Base-by-base conservation (phyloP, 169 alveolate species). In the Eimeria necatrix region DNA sequence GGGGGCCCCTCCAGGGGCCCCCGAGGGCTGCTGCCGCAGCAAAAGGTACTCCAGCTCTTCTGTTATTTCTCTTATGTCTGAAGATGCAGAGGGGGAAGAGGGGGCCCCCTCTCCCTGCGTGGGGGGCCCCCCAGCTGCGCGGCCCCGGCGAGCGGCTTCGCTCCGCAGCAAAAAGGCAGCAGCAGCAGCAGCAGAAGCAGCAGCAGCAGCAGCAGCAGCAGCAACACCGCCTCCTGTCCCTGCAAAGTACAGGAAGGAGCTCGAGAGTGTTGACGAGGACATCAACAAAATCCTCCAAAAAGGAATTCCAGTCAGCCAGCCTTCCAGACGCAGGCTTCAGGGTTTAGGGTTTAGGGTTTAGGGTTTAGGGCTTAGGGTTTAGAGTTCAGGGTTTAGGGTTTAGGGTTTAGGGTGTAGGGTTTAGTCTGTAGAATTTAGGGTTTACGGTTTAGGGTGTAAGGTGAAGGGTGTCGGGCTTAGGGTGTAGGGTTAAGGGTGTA, bases 161-260 rank as follows among this genome's bases (percentile, higher is more conserved):
- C 46, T 48, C 18, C 26, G 87, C 6, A 76, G 5, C 78, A 68
- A n/a, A 68, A 14, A 24, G 78, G 41, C 41, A 32, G 16, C 73
- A 61, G 22, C 10, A n/a, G 73, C 14, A 61, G 81, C 81, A 71
- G 51, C 81, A 71, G 86, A 56, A 76, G 86, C 56, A 32, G 86
- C 56, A 32, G 61, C 4, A 48, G 87, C 87, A 48, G 61, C 87
- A 76, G 87, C 87, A 48, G 59, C 87, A 10, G 26, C 87, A 16
- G 59, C 87, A 26, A 48, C 87, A 20, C 87, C 87, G 41, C 87
- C 87, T 9, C 87, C 87, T 49, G 87, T 76, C 24, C 61, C 87
- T 18, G 64, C 87, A 76, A 76, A 48, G 61, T 76, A 76, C 18
- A 8, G 87, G 14, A 60, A 76, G n/a, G 87, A 76, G 24, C 87